Percentiles rank a stretch among this genome's conserved stretches.
These are phyloP conservation scores for Amanita pallidorosea DNA, from an alignment of 768 basidiomycete species.

Conservation along the genomic window DNA sequence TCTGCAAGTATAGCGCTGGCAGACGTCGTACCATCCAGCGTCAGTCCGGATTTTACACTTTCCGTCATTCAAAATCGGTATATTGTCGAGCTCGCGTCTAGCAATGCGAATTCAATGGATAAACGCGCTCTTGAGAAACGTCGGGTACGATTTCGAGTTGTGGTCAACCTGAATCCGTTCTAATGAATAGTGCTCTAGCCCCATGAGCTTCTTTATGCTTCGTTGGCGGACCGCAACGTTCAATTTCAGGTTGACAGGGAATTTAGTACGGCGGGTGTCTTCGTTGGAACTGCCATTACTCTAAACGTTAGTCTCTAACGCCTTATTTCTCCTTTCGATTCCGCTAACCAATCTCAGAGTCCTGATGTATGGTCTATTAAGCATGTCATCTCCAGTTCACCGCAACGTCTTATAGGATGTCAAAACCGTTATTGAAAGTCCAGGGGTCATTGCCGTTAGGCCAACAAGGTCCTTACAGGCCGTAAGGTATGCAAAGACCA, in stretches of 20 bases:
- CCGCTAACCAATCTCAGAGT: constrained; percentile 9
- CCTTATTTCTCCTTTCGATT: not conserved
- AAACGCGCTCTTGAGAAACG: not conserved
- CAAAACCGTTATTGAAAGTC: constrained; percentile 27
- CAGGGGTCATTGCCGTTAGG: constrained; percentile 49
- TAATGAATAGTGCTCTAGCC: constrained; percentile 18
- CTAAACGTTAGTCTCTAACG: constrained; percentile 24
- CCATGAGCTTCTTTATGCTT: constrained; percentile 39
- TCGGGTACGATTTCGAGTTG: not conserved
- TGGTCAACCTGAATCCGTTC: not conserved
- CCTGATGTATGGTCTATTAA: constrained; percentile 14
- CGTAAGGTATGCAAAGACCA: constrained; percentile 24
- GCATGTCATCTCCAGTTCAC: not conserved
- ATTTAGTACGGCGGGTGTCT: constrained; percentile 41
- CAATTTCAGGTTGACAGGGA: constrained; percentile 37
- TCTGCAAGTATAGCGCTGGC: no score
- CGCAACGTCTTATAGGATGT: constrained; percentile 28
- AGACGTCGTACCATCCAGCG: constrained; percentile 13
- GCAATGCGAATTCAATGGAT: not conserved
- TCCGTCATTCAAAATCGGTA: constrained; percentile 37
- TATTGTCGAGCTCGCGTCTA: constrained; percentile 37
- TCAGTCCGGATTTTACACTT: constrained; percentile 26
- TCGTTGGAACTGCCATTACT: constrained; percentile 47
- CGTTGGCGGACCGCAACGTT: constrained; percentile 31
- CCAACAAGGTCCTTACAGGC: constrained; percentile 34